Evolutionary conservation across 805 yeast species (phyloP).

Genomic region (Wickerhamomyces kurtzmanii): DNA sequence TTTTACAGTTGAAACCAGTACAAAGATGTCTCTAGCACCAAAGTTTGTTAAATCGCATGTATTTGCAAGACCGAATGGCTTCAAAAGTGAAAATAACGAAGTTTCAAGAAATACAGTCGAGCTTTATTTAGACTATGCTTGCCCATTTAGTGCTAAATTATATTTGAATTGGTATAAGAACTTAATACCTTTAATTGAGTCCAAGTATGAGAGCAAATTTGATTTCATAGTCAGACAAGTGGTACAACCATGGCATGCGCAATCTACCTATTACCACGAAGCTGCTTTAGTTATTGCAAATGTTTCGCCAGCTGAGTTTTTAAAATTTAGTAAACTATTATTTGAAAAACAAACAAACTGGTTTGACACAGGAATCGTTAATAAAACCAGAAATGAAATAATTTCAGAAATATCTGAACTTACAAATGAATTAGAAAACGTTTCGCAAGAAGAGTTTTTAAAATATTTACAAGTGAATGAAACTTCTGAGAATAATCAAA

Average conservation of each 20-base stretch:
- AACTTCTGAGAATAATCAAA: constrained; percentile 23
- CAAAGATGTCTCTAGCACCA: constrained; percentile 21
- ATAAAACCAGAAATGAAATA: constrained; percentile 45
- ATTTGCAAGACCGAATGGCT: constrained; percentile 8
- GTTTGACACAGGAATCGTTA: constrained; percentile 51
- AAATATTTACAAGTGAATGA: constrained; percentile 16
- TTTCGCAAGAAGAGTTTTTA: constrained; percentile 20
- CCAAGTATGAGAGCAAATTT: constrained; percentile 36
- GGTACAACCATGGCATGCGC: constrained; percentile 89
- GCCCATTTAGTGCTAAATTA: constrained; percentile 64
- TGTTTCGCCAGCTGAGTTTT: constrained; percentile 39
- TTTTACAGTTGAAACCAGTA: no score
- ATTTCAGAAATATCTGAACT: constrained; percentile 42
- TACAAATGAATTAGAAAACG: constrained; percentile 31
- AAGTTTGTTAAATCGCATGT: constrained; percentile 15
- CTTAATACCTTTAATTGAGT: constrained; percentile 42
- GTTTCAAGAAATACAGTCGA: constrained; percentile 35
- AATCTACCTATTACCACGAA: constrained; percentile 59
- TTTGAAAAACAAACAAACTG: constrained; percentile 45
- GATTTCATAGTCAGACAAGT: constrained; percentile 61
- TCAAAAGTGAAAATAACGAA: constrained; percentile 2
- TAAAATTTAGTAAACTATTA: constrained; percentile 46
- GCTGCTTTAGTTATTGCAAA: constrained; percentile 63
- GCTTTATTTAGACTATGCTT: constrained; percentile 64
- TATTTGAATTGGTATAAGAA: constrained; percentile 43